A percentile compares a stretch with the other conserved stretches of the same genome.
phyloP scores from a whole-genome alignment of 2,329 filamentous ascomycete genomes.

The Colletotrichum sp. region DNA sequence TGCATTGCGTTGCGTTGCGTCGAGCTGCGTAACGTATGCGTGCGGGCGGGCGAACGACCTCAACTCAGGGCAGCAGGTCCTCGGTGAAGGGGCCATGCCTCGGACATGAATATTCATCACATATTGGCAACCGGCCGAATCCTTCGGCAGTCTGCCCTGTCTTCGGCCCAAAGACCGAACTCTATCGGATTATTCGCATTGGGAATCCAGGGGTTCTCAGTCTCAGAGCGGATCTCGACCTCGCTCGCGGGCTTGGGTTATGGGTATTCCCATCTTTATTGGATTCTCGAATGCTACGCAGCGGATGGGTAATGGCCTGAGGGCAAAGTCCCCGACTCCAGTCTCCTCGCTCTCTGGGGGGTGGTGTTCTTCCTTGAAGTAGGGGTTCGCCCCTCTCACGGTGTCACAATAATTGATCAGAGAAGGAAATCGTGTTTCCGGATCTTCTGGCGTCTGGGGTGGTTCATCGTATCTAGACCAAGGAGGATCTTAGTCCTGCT shows the following conservation, averaged over 20 bases:
- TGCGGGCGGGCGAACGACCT: background rate
- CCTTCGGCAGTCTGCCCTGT: background rate
- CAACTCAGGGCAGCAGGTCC: background rate
- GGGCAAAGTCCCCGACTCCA: background rate
- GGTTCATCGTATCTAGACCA: conserved; percentile 2
- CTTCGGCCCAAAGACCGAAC: background rate
- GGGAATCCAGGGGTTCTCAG: background rate
- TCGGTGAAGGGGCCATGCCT: background rate
- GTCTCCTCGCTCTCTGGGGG: background rate
- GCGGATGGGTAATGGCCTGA: background rate
- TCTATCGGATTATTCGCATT: background rate
- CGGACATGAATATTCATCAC: background rate
- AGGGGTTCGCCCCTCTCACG: background rate
- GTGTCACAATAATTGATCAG: background rate
- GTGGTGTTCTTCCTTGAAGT: background rate
- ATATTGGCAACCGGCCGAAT: conserved; percentile 7
- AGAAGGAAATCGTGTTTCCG: background rate
- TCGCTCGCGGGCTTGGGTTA: background rate
- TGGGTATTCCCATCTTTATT: background rate
- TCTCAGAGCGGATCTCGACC: background rate
- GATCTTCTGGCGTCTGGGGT: background rate
- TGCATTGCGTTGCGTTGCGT: background rate
- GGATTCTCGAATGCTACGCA: background rate
- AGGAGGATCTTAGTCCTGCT: background rate
- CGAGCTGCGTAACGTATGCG: background rate